Percentiles rank a stretch among this genome's conserved stretches.
phyloP scores from a whole-genome alignment of 2,329 filamentous ascomycete species.

The Pseudogymnoascus destructans region DNA sequence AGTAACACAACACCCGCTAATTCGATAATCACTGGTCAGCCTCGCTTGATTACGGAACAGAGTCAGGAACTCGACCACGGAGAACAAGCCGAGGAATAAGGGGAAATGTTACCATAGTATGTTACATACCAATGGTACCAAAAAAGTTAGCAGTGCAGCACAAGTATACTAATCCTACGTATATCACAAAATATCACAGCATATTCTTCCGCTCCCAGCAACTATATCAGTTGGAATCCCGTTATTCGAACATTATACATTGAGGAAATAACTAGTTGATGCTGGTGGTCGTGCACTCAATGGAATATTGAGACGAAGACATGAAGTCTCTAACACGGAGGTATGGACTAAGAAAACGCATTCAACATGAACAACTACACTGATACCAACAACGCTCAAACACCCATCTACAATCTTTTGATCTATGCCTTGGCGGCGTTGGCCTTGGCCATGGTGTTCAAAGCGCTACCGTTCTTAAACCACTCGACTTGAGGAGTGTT shows the following conservation, averaged over 20 bases:
- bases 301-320: slow-evolving; percentile 8
- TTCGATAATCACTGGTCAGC: neutral
- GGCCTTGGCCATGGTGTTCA: slow-evolving; percentile 95
- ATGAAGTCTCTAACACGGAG: slow-evolving; percentile 8
- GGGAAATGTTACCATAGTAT: neutral
- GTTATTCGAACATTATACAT: slow-evolving; percentile 9
- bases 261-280: slow-evolving; percentile 8
- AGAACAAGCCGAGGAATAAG: neutral
- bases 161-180: neutral
- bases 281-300: slow-evolving; percentile 1
- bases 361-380: slow-evolving; percentile 11
- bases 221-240: neutral
- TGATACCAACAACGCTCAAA: slow-evolving; percentile 11
- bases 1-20: slow-evolving; percentile 2
- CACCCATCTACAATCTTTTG: slow-evolving; percentile 6
- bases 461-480: slow-evolving; percentile 95
- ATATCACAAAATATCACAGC: neutral
- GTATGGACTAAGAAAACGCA: slow-evolving; percentile 10
- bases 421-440: slow-evolving; percentile 13
- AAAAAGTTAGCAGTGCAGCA: neutral
- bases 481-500: slow-evolving; percentile 96
- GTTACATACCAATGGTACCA: neutral
- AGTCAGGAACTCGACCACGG: neutral
- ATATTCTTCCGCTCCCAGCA: neutral
- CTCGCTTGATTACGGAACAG: slow-evolving; percentile 1